Evolutionary conservation across 2,329 filamentous ascomycete species (phyloP), one percentile per base, ranked within the genome.

Genomic region (Dactylellina leptospora): DNA sequence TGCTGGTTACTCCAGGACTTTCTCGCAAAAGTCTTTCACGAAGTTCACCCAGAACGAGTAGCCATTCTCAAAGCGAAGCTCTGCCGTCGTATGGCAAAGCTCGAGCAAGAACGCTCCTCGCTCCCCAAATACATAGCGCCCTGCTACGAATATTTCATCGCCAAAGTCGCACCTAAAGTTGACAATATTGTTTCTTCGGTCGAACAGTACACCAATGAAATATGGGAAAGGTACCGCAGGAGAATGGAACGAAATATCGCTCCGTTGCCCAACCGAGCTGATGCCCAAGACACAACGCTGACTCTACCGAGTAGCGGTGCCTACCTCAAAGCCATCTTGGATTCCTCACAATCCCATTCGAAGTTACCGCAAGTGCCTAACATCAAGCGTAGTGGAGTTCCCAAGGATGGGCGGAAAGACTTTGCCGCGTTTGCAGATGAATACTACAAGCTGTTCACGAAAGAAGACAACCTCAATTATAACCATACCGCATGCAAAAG

Each of bases 11-110:
- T 88, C 1, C 77, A 82, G 0, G 74, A 80, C 0, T 78, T 88
- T 1, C 77, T 88, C 1, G 75, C 79, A 0, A 82, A 85, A 18
- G 77, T 66, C 2, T 66, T 76, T 8, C 48, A 64, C 16, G 55
- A 42, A 1, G 76, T 80, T 22, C 62, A 72, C 30, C 76, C 79
- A 0, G 82, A 85, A 8, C 64, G 78, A 2, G 73, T 80, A 1
- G 76, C 79, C 1, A 76, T 80, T 13, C 75, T 87, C 3, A 82
- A 81, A 50, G 78, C 82, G 28, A 89, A 88, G 75, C 78, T 88
- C 0, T 83, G 82, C 71, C 82, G 84, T 20, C 83, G 86, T 0
- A 81, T 89, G 11, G 83, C 82, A 0, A 89, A 89, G 76, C 75
- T 89, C 0, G 83, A 87, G 28, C 75, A 76, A 0, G 82, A 84